A percentile compares a stretch with the other conserved stretches of the same genome.
Evolutionary conservation across 2,329 filamentous ascomycete genomes (phyloP).

Genomic region (Ophiocordyceps robertsii): DNA sequence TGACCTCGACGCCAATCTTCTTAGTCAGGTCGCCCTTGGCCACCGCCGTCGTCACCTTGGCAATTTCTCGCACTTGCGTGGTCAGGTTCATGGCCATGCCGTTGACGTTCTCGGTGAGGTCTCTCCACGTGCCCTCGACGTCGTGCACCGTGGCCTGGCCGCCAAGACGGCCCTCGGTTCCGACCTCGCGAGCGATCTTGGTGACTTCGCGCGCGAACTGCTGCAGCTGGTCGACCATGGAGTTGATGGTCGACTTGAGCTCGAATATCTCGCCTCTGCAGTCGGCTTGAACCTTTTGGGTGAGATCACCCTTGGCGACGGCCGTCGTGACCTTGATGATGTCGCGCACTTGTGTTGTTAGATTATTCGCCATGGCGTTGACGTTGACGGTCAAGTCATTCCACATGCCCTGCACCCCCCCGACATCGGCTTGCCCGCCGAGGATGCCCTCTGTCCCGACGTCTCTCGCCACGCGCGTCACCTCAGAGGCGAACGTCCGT

Average conservation of each 20-base stretch:
- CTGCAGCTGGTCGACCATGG: conserved; percentile 95
- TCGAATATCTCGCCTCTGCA: conserved; percentile 85
- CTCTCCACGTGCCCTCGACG: conserved; percentile 93
- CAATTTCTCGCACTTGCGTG: conserved; percentile 94
- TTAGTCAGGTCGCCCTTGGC: conserved; percentile 87
- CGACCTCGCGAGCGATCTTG: conserved; percentile 90
- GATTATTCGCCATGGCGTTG: conserved; percentile 78
- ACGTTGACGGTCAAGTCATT: conserved; percentile 77
- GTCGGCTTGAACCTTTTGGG: conserved; percentile 89
- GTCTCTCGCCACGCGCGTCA: conserved; percentile 70
- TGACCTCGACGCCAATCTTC: conserved; percentile 88
- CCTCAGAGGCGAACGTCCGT: conserved; percentile 71
- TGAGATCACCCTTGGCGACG: conserved; percentile 75
- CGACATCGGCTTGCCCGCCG: conserved; percentile 70
- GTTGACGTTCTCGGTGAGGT: conserved; percentile 91
- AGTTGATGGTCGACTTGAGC: conserved; percentile 97
- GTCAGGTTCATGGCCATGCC: conserved; percentile 98
- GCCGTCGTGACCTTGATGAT: conserved; percentile 74
- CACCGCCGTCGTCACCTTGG: conserved; percentile 89
- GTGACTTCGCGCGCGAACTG: conserved; percentile 96
- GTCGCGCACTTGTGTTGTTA: conserved; percentile 83
- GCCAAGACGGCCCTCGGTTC: conserved; percentile 85
- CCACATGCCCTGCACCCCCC: conserved; percentile 80
- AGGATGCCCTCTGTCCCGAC: conserved; percentile 76
- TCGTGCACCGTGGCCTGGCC: conserved; percentile 93